These are phyloP conservation scores for Xylaria sp. DNA, from an alignment of 2,329 filamentous ascomycete genomes.

Conservation along the genomic window DNA sequence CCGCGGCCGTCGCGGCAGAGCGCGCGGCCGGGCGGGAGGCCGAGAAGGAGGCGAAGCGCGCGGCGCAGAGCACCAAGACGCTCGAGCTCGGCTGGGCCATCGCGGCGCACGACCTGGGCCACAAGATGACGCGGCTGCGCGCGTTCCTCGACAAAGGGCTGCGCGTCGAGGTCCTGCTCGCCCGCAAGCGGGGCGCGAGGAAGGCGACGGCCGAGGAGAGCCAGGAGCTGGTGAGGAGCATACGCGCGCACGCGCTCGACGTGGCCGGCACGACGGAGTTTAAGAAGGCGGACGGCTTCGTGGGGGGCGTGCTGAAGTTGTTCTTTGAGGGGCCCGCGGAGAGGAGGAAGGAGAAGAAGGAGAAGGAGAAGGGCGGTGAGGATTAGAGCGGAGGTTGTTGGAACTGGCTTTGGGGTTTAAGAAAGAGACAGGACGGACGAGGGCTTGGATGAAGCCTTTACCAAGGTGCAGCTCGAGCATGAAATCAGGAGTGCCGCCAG, in stretches of 20 bases:
- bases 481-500: not conserved
- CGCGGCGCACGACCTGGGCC: conserved; percentile 76
- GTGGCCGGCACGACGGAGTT: conserved; percentile 53
- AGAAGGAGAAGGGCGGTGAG: not conserved
- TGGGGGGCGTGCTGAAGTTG: conserved; percentile 53
- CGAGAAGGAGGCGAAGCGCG: conserved; percentile 53
- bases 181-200: conserved; percentile 72
- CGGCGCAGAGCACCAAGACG: conserved; percentile 69
- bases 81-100: conserved; percentile 95
- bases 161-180: conserved; percentile 78
- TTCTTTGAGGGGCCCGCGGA: conserved; percentile 52
- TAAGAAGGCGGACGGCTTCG: conserved; percentile 54
- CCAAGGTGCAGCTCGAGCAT: not conserved
- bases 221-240: conserved; percentile 63
- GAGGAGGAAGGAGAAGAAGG: conserved; percentile 14
- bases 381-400: not conserved
- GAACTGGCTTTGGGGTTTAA: not conserved
- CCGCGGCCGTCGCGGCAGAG: conserved; percentile 59
- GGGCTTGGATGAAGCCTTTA: not conserved
- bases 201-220: conserved; percentile 71
- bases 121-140: conserved; percentile 73
- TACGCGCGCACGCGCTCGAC: conserved; percentile 52
- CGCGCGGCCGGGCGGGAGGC: conserved; percentile 51
- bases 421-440: not conserved
- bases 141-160: conserved; percentile 79